Evolutionary conservation across 2,329 filamentous ascomycete species (phyloP).

Genomic region (Coniochaeta hoffmannii): DNA sequence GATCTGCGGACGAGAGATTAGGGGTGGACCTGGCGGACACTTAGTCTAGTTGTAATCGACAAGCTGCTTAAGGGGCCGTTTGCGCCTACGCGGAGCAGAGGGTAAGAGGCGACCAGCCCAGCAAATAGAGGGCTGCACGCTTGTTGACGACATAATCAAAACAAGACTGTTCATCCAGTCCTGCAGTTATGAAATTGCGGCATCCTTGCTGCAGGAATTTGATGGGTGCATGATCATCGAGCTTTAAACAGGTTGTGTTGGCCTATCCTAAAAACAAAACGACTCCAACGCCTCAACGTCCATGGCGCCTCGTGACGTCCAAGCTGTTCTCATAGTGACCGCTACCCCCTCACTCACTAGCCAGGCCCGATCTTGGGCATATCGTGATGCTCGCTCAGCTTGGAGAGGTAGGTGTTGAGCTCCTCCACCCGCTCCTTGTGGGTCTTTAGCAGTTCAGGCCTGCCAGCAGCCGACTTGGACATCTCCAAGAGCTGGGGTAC

Average conservation of each 20-base stretch:
- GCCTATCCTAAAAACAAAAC: background rate
- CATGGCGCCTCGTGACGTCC: background rate
- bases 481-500: constrained; percentile 84
- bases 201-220: background rate
- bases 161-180: background rate
- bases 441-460: constrained; percentile 81
- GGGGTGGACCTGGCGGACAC: too few species aligned
- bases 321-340: background rate
- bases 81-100: background rate
- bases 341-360: constrained; percentile 19
- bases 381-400: constrained; percentile 93
- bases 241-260: background rate
- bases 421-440: constrained; percentile 97
- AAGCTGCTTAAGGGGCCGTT: background rate
- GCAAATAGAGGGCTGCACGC: background rate
- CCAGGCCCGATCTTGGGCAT: constrained; percentile 69
- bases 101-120: background rate
- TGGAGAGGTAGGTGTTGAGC: constrained; percentile 86
- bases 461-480: constrained; percentile 48
- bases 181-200: background rate
- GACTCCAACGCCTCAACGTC: background rate
- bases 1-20: background rate
- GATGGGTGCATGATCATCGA: background rate
- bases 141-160: background rate
- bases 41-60: too few species aligned